phyloP scores from a whole-genome alignment of 2,329 filamentous ascomycete species.

The Neospermospora avenae region DNA sequence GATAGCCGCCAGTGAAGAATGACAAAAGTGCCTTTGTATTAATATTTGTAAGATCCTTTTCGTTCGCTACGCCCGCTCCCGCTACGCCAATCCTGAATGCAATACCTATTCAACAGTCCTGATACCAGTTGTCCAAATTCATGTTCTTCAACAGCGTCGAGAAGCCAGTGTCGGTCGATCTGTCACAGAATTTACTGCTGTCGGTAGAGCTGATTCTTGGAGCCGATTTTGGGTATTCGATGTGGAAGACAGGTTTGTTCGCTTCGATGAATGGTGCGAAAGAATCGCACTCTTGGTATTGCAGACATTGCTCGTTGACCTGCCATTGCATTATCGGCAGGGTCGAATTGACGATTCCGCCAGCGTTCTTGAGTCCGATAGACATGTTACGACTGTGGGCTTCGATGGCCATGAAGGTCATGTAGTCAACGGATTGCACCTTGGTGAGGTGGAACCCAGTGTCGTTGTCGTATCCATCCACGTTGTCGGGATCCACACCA shows the following conservation, averaged over 20 bases:
- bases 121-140: slow-evolving; percentile 19
- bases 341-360: slow-evolving; percentile 51
- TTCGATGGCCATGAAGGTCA: slow-evolving; percentile 58
- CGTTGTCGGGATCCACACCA: slow-evolving; percentile 69
- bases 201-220: not conserved
- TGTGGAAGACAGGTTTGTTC: slow-evolving; percentile 68
- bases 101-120: not conserved
- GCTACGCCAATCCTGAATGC: not conserved
- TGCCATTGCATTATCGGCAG: slow-evolving; percentile 57
- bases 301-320: slow-evolving; percentile 67
- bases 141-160: slow-evolving; percentile 24
- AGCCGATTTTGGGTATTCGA: slow-evolving; percentile 58
- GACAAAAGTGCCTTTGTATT: not conserved
- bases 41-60: not conserved
- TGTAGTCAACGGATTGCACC: slow-evolving; percentile 54
- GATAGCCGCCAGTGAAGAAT: not conserved
- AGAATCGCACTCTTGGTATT: slow-evolving; percentile 56
- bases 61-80: too few species aligned
- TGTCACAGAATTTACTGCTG: slow-evolving; percentile 11
- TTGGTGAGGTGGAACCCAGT: slow-evolving; percentile 60
- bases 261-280: slow-evolving; percentile 57
- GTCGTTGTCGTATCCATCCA: slow-evolving; percentile 64
- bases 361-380: slow-evolving; percentile 68
- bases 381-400: slow-evolving; percentile 54
- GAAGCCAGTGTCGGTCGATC: slow-evolving; percentile 12